These are phyloP conservation scores for Tolypocladium guangdongense DNA, from an alignment of 2,329 filamentous ascomycete genomes.

Conservation along the genomic window DNA sequence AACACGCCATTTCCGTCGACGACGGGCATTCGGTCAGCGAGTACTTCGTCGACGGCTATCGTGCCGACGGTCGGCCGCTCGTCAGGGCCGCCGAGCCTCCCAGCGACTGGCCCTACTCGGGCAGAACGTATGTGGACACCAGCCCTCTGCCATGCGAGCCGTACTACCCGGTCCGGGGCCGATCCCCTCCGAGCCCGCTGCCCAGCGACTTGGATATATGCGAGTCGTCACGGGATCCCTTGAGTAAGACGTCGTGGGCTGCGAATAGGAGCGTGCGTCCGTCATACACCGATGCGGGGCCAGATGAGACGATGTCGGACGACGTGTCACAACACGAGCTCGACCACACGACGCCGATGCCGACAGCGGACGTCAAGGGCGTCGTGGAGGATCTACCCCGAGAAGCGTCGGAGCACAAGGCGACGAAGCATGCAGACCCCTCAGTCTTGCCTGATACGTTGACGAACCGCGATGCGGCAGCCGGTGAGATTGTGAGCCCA, in stretches of 20 bases:
- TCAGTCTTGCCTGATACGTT: no score
- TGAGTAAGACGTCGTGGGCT: slow-evolving; percentile 25
- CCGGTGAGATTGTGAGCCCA: slow-evolving; percentile 1
- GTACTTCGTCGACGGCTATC: slow-evolving; percentile 25
- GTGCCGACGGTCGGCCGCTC: slow-evolving; percentile 20
- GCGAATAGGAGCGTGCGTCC: slow-evolving; percentile 26
- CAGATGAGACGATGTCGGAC: slow-evolving; percentile 9
- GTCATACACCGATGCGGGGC: slow-evolving; percentile 25
- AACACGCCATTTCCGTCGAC: slow-evolving; percentile 27
- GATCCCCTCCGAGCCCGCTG: slow-evolving; percentile 42
- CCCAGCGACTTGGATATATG: slow-evolving; percentile 31
- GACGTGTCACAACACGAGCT: slow-evolving; percentile 1
- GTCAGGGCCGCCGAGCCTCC: slow-evolving; percentile 30
- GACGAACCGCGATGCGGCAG: not conserved
- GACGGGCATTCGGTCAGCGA: slow-evolving; percentile 28
- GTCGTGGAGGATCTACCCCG: not conserved
- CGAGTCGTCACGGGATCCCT: slow-evolving; percentile 16
- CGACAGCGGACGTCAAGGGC: slow-evolving; percentile 2
- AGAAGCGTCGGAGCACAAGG: slow-evolving; percentile 1
- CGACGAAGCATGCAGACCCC: not conserved
- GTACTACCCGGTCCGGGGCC: slow-evolving; percentile 37
- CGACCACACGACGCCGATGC: slow-evolving; percentile 4
- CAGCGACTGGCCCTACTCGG: slow-evolving; percentile 32
- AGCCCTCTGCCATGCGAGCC: slow-evolving; percentile 26
- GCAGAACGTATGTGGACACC: slow-evolving; percentile 25